Evolutionary conservation across 2,329 filamentous ascomycete species (phyloP).

Genomic region (Fusarium sp.): DNA sequence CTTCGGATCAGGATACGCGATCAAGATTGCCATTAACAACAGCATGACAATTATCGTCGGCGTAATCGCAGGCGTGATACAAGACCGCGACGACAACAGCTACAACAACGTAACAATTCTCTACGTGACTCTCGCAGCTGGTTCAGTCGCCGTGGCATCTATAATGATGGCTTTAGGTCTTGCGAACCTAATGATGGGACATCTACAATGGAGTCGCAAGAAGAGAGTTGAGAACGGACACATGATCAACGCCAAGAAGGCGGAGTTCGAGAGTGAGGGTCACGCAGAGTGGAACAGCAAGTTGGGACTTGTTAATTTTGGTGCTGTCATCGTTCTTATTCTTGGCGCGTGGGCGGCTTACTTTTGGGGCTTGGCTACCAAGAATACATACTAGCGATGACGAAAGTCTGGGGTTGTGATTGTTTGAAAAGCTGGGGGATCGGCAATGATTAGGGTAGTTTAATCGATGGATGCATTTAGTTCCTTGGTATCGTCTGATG

Average conservation of each 20-base stretch:
- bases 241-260: conserved; percentile 55
- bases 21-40: conserved; percentile 73
- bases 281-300: conserved; percentile 52
- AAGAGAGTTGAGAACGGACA: conserved; percentile 59
- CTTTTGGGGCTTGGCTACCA: conserved; percentile 69
- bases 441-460: rapidly evolving
- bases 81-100: conserved; percentile 66
- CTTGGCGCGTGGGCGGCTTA: conserved; percentile 66
- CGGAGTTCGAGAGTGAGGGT: conserved; percentile 52
- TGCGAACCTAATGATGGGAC: conserved; percentile 55
- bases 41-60: conserved; percentile 70
- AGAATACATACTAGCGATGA: conserved; percentile 46
- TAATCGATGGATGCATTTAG: not conserved
- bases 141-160: conserved; percentile 58
- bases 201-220: conserved; percentile 69
- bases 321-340: conserved; percentile 56
- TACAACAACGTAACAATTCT: conserved; percentile 67
- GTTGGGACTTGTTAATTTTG: conserved; percentile 58
- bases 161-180: conserved; percentile 54
- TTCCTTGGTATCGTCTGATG: not conserved
- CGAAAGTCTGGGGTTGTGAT: not conserved
- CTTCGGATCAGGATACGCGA: conserved; percentile 68
- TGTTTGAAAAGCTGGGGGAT: not conserved
- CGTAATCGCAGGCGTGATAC: conserved; percentile 67
- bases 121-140: conserved; percentile 64